phyloP scores from a whole-genome alignment of 2,329 filamentous ascomycete genomes.

The Neonectria neomacrospora region DNA sequence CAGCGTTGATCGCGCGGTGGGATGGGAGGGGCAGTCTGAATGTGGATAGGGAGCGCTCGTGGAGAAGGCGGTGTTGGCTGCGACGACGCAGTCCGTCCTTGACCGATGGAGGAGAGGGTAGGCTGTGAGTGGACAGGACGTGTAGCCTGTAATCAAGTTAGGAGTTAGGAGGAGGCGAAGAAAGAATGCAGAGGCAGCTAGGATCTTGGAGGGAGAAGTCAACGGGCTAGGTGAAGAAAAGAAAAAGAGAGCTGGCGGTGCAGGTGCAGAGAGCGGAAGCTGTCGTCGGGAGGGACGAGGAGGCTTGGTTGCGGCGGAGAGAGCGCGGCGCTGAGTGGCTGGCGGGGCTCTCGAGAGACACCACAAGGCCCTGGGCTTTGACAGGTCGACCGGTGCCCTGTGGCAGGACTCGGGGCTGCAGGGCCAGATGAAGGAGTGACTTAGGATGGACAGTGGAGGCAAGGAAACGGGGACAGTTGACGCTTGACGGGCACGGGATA shows the following conservation, averaged over 20 bases:
- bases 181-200: slow-evolving; percentile 6
- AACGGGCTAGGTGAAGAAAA: slow-evolving; percentile 12
- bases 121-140: slow-evolving; percentile 15
- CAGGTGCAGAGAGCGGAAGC: slow-evolving; percentile 14
- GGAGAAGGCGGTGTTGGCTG: slow-evolving; percentile 17
- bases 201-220: slow-evolving; percentile 5
- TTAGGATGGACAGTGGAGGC: not conserved
- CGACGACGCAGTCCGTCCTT: slow-evolving; percentile 7
- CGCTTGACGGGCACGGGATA: slow-evolving; percentile 24
- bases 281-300: slow-evolving; percentile 26
- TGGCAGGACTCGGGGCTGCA: slow-evolving; percentile 33
- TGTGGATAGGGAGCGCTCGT: slow-evolving; percentile 11
- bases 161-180: slow-evolving; percentile 8
- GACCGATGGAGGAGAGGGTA: slow-evolving; percentile 8
- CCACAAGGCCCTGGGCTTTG: slow-evolving; percentile 32
- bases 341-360: slow-evolving; percentile 32
- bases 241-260: slow-evolving; percentile 29
- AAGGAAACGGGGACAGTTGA: slow-evolving; percentile 9
- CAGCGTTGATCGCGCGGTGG: slow-evolving; percentile 26
- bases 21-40: slow-evolving; percentile 20
- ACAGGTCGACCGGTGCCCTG: slow-evolving; percentile 34
- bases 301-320: slow-evolving; percentile 28
- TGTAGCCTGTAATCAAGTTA: slow-evolving; percentile 13
- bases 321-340: slow-evolving; percentile 34
- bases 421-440: slow-evolving; percentile 5